Evolutionary conservation across 78 protist genomes (phyloP), one percentile per base, ranked within the genome.

Genomic region (Emiliania huxleyi): DNA sequence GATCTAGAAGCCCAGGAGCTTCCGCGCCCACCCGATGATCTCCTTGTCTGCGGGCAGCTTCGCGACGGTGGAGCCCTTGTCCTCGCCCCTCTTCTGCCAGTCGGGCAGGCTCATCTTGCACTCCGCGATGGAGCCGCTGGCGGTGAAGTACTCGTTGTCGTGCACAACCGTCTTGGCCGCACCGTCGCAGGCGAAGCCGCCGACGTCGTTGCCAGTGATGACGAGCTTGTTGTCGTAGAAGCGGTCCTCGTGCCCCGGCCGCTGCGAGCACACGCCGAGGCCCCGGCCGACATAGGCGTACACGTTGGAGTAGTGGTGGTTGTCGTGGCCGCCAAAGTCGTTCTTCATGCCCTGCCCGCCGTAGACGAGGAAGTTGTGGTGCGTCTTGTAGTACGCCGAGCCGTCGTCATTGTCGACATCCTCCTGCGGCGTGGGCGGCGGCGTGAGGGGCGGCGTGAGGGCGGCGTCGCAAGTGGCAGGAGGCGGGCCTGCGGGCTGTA

Each of bases 401-500:
- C 96, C 96, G 44, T 94, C 96, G 73, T 94, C 96, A 40, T 92
- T 94, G 90, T 94, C 96, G 23, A 92, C 87, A 15, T 23, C 90
- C 42, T 73, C 18, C 91, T 33, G 56, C 88, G 83, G 75, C 75
- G 23, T 18, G 62, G 29, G 62, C 8, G 62, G 62, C 62, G 62
- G 62, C 29, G 62, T 15, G 15, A 52, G 62, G 62, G 29, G 29
- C 8, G 29, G 15, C 15, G 15, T 19, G 62, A 8, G 29, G 29
- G 15, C 62, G 15, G 15, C 8, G 62, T 15, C 15, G 29, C 29
- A 15, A 52, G 62, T 52, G 62, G 62, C 62, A 8, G 62, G 29
- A 52, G 15, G 29, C 22, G 22, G 40, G 0, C 84, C 85, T 69
- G 84, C 12, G 45, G 84, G 22, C 37, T n/a, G 46, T 62, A 49